A percentile compares a stretch with the other conserved stretches of the same genome.
Evolutionary conservation across 2,329 filamentous ascomycete species (phyloP).

Genomic region (Fusarium piperis): DNA sequence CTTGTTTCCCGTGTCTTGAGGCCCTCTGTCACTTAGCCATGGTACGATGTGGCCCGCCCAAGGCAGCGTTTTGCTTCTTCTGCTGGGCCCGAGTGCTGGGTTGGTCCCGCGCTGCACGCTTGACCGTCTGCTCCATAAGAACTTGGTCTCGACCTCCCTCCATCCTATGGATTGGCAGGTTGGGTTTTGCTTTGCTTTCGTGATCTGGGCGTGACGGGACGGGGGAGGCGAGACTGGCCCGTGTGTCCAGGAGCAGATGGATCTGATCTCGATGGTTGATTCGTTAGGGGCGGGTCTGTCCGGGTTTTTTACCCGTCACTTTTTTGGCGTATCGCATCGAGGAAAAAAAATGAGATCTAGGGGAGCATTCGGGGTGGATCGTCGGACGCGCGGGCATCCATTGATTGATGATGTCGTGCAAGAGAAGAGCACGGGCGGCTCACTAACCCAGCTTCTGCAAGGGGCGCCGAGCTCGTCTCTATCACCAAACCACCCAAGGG

Average conservation of each 20-base stretch:
- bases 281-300: not conserved
- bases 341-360: slow-evolving; percentile 20
- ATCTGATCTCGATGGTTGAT: not conserved
- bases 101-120: not conserved
- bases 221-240: not conserved
- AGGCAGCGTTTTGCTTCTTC: not conserved
- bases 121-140: not conserved
- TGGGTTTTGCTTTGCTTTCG: not conserved
- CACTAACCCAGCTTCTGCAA: slow-evolving; percentile 26
- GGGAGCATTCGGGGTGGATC: slow-evolving; percentile 21
- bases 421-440: not conserved
- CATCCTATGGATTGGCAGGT: not conserved
- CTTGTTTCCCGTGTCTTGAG: not conserved
- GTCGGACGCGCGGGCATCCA: not conserved
- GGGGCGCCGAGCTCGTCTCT: slow-evolving; percentile 6
- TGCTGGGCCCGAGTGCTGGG: not conserved
- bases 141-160: not conserved
- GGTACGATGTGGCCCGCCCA: not conserved
- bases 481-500: not conserved
- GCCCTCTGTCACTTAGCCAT: not conserved
- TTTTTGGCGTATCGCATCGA: slow-evolving; percentile 11
- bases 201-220: not conserved
- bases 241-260: not conserved
- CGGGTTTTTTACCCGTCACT: slow-evolving; percentile 17
- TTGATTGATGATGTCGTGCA: not conserved